phyloP scores from a whole-genome alignment of 768 basidiomycete species.

The Russula ochroleuca region DNA sequence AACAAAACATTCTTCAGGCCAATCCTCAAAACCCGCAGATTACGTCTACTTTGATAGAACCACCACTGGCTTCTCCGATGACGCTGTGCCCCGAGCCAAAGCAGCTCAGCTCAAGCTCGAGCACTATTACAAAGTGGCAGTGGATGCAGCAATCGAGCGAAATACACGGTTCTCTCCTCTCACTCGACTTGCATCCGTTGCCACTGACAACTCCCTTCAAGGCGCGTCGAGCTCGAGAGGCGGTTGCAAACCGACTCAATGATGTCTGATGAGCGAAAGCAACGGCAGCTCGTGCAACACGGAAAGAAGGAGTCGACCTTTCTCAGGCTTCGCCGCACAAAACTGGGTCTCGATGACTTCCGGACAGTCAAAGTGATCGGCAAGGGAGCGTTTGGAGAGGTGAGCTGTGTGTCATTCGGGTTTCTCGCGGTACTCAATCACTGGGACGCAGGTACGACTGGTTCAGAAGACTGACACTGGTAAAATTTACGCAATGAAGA shows the following conservation, averaged over 20 bases:
- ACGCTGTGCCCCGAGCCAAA: conserved; percentile 78
- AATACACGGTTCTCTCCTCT: conserved; percentile 63
- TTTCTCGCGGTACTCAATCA: not conserved
- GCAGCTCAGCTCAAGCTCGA: conserved; percentile 93
- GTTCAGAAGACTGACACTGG: conserved; percentile 97
- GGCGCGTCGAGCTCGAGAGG: conserved; percentile 85
- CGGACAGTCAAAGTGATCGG: conserved; percentile 98
- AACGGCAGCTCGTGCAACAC: conserved; percentile 73
- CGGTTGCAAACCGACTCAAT: conserved; percentile 63
- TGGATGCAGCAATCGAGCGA: conserved; percentile 91
- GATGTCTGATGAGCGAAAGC: conserved; percentile 81
- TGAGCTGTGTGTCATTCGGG: conserved; percentile 35
- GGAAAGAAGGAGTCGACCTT: conserved; percentile 88
- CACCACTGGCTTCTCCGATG: conserved; percentile 69
- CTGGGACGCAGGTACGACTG: conserved; percentile 62
- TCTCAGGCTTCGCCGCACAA: conserved; percentile 82
- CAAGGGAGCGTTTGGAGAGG: conserved; percentile 98
- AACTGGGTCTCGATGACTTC: conserved; percentile 88
- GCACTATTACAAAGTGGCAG: conserved; percentile 94
- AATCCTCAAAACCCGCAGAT: conserved; percentile 50
- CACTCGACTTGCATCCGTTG: not conserved
- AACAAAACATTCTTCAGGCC: conserved; percentile 25
- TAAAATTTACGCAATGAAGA: conserved; percentile 99
- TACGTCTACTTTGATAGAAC: conserved; percentile 94
- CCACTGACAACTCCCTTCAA: conserved; percentile 34